A percentile compares a stretch with the other conserved stretches of the same genome.
Evolutionary conservation across 176 grass and related monocot genomes (phyloP).

Genomic region (Juncus effusus): DNA sequence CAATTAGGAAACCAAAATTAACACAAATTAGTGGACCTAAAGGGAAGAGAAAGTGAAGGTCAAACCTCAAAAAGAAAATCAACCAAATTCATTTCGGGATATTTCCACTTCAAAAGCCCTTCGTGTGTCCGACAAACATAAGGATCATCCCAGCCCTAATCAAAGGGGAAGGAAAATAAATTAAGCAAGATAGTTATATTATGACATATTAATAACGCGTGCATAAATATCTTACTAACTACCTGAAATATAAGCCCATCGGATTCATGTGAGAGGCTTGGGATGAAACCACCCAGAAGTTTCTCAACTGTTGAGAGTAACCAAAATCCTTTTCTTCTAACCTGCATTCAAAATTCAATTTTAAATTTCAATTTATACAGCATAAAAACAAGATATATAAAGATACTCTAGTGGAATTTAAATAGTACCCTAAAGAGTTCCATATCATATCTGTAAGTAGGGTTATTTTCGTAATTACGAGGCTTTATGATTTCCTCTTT

Average conservation of each 20-base stretch:
- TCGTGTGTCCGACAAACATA: slow-evolving; percentile 95
- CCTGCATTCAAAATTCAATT: slow-evolving; percentile 28
- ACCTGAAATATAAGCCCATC: slow-evolving; percentile 99
- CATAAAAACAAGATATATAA: too few relatives aligned
- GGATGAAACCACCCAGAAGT: slow-evolving; percentile 78
- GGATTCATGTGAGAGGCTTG: slow-evolving; percentile 83
- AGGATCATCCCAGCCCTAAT: slow-evolving; percentile 95
- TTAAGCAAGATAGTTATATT: too few relatives aligned
- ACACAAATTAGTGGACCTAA: slow-evolving; percentile 3
- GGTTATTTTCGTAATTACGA: slow-evolving; percentile 53
- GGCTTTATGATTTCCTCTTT: slow-evolving; percentile 92
- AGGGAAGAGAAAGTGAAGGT: background rate
- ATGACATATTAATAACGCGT: too few relatives aligned
- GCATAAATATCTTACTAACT: background rate
- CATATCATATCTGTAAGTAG: slow-evolving; percentile 95
- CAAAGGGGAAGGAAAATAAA: slow-evolving; percentile 8
- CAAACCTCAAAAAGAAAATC: slow-evolving; percentile 93
- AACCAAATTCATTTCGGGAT: slow-evolving; percentile 92
- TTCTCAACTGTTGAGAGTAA: slow-evolving; percentile 68
- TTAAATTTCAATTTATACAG: too few relatives aligned
- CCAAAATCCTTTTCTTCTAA: slow-evolving; percentile 97
- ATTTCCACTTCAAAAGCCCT: slow-evolving; percentile 97
- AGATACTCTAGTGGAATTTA: background rate
- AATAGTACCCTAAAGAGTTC: slow-evolving; percentile 79
- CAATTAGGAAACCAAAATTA: background rate